Base-by-base conservation (phyloP, 2,329 filamentous ascomycete genomes). In the Aspergillus hiratsukae region DNA sequence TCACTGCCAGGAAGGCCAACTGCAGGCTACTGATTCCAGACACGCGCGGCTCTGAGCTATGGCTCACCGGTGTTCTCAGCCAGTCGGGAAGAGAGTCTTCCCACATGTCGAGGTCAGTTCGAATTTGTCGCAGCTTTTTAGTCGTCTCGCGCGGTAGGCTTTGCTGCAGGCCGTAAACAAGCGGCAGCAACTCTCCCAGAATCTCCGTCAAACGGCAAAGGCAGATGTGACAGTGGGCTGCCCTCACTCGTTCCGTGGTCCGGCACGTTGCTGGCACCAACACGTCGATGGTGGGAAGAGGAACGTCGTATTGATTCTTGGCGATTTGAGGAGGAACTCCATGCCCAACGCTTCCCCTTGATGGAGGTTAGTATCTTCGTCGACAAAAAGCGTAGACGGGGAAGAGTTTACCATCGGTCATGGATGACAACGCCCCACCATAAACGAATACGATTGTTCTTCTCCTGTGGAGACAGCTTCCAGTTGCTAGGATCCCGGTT, bases 381-480 rank as follows among this genome's bases (percentile, higher is more conserved):
- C 29, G n/a, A 25, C 11, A 3, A 17, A 35, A 35, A 55, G 10
- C 27, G 4, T 10, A 14, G 4, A 19, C 5, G 17, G 6, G 25
- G 29, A 14, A 43, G 25, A 46, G 43, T 64, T 62, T 61, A 78
- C 76, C 81, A 84, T 43, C 80, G 76, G 66, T 84, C 81, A 55
- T 82, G 81, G 41, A 84, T 80, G 2, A 83, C 71, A 2, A 83
- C 78, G 4, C 78, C 81, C 82, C 82, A 84, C 80, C 81, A 84
- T 3, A 82, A 66, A 2, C 80, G 77, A 29, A 80, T 78, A 6
- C 82, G 75, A 17, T 80, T 69, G 8, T 76, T 73, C 60, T 82
- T 83, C 59, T 84, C 81, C 35, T 73, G 70, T 1, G 73, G 73
- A 1, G 78, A 76, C 1, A 82, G 73, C 48, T 78, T 79, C 81